These are phyloP conservation scores for Zygosaccharomyces lentus DNA, from an alignment of 805 yeast species.

Conservation along the genomic window DNA sequence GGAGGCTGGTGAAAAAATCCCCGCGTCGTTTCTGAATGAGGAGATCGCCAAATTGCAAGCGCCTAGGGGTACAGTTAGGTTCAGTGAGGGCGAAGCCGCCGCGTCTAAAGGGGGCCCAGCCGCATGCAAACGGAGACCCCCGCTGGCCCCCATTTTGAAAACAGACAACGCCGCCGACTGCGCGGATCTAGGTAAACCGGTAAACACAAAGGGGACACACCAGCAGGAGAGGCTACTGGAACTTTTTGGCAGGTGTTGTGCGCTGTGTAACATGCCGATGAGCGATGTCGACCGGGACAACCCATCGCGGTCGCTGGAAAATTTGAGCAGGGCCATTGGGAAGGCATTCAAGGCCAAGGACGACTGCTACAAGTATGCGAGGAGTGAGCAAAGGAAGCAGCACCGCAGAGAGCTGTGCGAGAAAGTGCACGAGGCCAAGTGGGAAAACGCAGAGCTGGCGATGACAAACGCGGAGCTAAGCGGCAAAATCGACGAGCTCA, in stretches of 20 bases:
- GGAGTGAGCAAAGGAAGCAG: constrained; percentile 1
- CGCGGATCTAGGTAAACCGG: background rate
- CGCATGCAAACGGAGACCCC: background rate
- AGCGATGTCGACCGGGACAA: constrained; percentile 1
- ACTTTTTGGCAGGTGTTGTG: constrained; percentile 4
- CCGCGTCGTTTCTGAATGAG: background rate
- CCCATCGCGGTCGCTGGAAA: background rate
- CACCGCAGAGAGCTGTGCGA: background rate
- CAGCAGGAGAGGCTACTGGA: background rate
- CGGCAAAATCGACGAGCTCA: background rate
- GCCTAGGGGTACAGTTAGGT: background rate
- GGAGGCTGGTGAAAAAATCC: background rate
- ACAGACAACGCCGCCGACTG: background rate
- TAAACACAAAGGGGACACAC: background rate
- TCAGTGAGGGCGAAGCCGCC: background rate
- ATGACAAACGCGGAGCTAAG: background rate
- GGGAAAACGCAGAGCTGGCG: background rate
- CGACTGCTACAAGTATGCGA: constrained; percentile 3
- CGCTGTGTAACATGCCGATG: constrained; percentile 9
- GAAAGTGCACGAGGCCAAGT: background rate
- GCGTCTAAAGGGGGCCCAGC: background rate
- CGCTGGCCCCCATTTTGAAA: background rate
- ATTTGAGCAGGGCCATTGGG: background rate
- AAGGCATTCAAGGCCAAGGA: constrained; percentile 7
- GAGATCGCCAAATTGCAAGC: constrained; percentile 1